phyloP scores from a whole-genome alignment of 768 basidiomycete genomes.

The Crassisporium funariophilum region DNA sequence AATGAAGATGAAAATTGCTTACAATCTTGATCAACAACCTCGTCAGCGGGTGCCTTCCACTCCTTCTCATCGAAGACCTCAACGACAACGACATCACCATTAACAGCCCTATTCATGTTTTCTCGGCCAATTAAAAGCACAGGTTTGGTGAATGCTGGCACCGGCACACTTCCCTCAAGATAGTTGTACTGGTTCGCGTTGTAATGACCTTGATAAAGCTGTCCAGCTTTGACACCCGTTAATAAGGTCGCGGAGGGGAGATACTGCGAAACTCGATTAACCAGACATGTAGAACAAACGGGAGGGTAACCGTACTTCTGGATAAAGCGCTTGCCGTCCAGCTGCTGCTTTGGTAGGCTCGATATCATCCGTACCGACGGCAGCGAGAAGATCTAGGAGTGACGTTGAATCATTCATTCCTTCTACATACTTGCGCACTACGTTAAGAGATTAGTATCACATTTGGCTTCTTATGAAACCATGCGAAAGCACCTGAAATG shows the following conservation, averaged over 20 bases:
- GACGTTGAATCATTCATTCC: conserved; percentile 63
- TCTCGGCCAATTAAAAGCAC: conserved; percentile 86
- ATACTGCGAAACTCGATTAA: conserved; percentile 60
- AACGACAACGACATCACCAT: conserved; percentile 91
- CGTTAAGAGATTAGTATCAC: conserved; percentile 3
- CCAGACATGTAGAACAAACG: not conserved
- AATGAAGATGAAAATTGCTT: conserved; percentile 20
- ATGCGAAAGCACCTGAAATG: conserved; percentile 55
- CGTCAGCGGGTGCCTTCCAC: conserved; percentile 91
- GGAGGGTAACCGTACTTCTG: conserved; percentile 60
- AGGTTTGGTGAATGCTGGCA: conserved; percentile 72
- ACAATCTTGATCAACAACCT: conserved; percentile 95
- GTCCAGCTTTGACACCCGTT: conserved; percentile 84
- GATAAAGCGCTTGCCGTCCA: conserved; percentile 65
- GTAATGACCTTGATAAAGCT: conserved; percentile 91
- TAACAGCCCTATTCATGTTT: conserved; percentile 93
- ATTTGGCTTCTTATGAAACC: not conserved
- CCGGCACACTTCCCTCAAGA: conserved; percentile 87
- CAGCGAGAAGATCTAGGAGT: conserved; percentile 82
- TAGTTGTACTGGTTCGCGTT: conserved; percentile 96
- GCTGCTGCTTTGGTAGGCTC: conserved; percentile 61
- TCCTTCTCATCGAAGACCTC: conserved; percentile 84
- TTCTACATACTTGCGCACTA: conserved; percentile 83
- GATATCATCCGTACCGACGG: conserved; percentile 59
- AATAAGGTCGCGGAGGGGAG: conserved; percentile 67